Evolutionary conservation across 306 rosid species (phyloP), one percentile per base, ranked within the genome.

Genomic region (Vigna trinervia): DNA sequence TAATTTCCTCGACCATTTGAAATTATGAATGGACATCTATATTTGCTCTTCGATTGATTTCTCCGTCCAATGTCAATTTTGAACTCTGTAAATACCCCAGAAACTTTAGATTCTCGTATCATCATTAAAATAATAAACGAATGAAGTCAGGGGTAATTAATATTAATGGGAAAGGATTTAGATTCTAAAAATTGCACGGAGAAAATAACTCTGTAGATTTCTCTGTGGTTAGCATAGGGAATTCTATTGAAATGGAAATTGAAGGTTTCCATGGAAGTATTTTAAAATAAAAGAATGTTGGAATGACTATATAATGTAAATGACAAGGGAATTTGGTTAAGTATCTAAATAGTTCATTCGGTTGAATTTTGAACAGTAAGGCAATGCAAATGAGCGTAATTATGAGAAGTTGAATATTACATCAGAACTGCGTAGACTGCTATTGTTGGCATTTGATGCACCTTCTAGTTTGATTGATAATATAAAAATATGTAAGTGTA

Each of bases 361-460:
- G 19, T 12, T 73, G 67, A 36, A 36, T 36, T 36, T 5, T 36
- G 41, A 73, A 73, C 3, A 1, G 10, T 56, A 54, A 54, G 53
- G 66, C 66, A 39, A 7, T 19, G 50, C 46, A 38, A 20, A 73
- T 41, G 56, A 12, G 68, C n/a, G 30, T 45, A 43, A 9, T 46
- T 28, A 5, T 59, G 46, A n/a, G 70, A 59, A 43, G 62, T 46
- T 39, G 53, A 57, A 4, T 8, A 41, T 13, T 26, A 38, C 66
- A 13, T 56, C 23, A 15, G 36, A 43, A 41, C n/a, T 41, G 13
- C 5, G 32, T 59, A 50, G 28, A 15, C 53, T 50, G 10, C 48
- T 34, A 11, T 75, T 12, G 28, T 76, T 52, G 74, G 32, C 66
- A 76, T 53, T 52, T 14, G 43, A 63, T 63, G 53, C 38, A 34